Base-by-base conservation (phyloP, 192 early-diverging fungal species). In the Diversispora epigaea region DNA sequence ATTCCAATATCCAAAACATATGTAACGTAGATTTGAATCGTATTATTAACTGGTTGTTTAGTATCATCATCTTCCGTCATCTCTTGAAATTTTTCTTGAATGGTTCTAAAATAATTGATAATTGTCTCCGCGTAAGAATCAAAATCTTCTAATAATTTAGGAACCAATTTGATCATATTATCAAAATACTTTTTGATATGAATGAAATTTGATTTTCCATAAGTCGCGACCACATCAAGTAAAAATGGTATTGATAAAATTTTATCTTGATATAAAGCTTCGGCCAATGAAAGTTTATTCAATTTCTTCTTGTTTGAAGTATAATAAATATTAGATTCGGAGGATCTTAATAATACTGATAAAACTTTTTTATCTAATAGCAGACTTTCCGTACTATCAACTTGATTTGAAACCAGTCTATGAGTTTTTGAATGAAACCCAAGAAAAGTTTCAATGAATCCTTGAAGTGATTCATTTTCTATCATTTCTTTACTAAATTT, bases 171-270 rank as follows among this genome's bases (percentile, higher is more conserved):
- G 44, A 82, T 82, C 50, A 89, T 75, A n/a, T 47, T 60, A 17
- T 76, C 76, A 11, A 87, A 71, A 44, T 86, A 54, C 40, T 60
- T 73, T 50, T 73, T 73, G 17, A 84, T 72, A 47, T 79, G 74
- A 17, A 78, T 78, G 3, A 82, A 78, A 54, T 85, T 74, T 3
- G 80, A 80, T 50, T 73, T 80, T 50, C 81, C 76, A 79, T 85
- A 87, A 46, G 76, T 81, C 2, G 68, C 66, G 11, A 85, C 81
- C 40, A 87, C 58, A 47, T 89, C 88, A 78, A 89, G 82, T 52
- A 89, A 61, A 4, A 83, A 77, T 47, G 81, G 78, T 0, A 78
- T 78, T 0, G 81, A 83, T 5, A 83, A 45, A 8, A 78, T 44
- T 4, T 79, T 79, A 22, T 56, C 60, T 7, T 77, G 73, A 40